Evolutionary conservation across 768 basidiomycete genomes (phyloP).

Genomic region (Suillus discolor): DNA sequence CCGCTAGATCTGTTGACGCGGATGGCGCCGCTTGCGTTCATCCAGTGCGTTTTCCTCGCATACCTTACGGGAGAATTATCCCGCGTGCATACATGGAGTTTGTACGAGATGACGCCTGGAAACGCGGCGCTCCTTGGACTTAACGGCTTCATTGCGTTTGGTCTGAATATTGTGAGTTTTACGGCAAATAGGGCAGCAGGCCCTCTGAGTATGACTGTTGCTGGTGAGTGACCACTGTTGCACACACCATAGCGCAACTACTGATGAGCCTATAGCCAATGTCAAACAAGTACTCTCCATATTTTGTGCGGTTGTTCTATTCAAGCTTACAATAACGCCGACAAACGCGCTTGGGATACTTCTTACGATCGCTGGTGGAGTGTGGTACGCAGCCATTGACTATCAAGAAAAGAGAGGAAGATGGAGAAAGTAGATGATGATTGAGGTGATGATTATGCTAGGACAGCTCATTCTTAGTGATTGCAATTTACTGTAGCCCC

Average conservation of each 20-base stretch:
- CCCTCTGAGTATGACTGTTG: slow-evolving; percentile 88
- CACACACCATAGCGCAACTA: neutral
- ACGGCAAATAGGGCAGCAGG: slow-evolving; percentile 94
- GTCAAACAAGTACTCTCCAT: slow-evolving; percentile 95
- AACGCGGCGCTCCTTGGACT: slow-evolving; percentile 59
- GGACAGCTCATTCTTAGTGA: too few species aligned
- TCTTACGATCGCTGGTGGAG: slow-evolving; percentile 86
- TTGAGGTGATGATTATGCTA: neutral
- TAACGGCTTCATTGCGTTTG: slow-evolving; percentile 90
- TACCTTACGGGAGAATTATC: slow-evolving; percentile 80
- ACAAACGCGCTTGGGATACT: slow-evolving; percentile 83
- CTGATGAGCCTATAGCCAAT: slow-evolving; percentile 56
- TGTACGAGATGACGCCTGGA: slow-evolving; percentile 38
- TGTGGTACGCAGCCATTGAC: slow-evolving; percentile 75
- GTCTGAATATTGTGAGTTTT: slow-evolving; percentile 91
- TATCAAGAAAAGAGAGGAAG: slow-evolving; percentile 47
- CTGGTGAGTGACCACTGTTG: slow-evolving; percentile 52
- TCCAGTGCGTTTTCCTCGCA: slow-evolving; percentile 82
- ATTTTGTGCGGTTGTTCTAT: slow-evolving; percentile 79
- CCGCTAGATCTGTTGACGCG: slow-evolving; percentile 88
- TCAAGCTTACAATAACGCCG: slow-evolving; percentile 77
- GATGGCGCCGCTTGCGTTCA: slow-evolving; percentile 90
- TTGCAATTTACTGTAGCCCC: neutral
- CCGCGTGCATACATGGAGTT: slow-evolving; percentile 52
- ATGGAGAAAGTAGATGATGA: slow-evolving; percentile 4